Conservation (phyloP, 495 filamentous ascomycete genomes). For the Penicilliopsis zonata region DNA sequence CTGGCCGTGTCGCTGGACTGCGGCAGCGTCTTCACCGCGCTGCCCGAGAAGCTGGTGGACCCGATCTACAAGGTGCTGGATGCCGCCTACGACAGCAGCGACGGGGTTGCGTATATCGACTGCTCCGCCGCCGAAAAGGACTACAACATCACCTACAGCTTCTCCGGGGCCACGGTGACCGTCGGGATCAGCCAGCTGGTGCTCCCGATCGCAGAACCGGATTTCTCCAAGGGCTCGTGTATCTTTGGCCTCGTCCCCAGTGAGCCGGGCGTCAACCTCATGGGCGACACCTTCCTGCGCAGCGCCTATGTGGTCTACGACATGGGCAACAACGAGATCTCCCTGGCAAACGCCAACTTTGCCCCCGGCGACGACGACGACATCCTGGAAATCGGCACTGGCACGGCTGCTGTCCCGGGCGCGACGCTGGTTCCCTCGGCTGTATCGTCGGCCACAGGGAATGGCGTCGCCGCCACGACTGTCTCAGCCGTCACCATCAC, state of each 20-base stretch:
- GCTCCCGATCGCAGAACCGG: too few relatives aligned
- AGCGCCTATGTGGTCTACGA: conserved; percentile 86
- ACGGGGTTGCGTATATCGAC: conserved; percentile 41
- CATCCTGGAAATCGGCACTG: conserved; percentile 58
- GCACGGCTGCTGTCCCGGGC: conserved; percentile 48
- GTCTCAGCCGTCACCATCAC: too few relatives aligned
- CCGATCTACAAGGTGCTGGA: conserved; percentile 48
- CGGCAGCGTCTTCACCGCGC: conserved; percentile 60
- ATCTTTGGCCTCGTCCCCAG: conserved; percentile 58
- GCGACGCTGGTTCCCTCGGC: conserved; percentile 50
- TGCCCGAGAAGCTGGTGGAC: conserved; percentile 52
- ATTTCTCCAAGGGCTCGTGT: conserved; percentile 26
- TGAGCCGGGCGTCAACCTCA: conserved; percentile 30
- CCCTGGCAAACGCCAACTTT: conserved; percentile 64
- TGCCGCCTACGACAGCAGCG: conserved; percentile 42
- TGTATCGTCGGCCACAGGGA: too few relatives aligned
- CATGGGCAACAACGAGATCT: conserved; percentile 66
- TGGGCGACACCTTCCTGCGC: conserved; percentile 85
- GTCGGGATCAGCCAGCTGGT: conserved; percentile 17
- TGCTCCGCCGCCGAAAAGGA: conserved; percentile 45
- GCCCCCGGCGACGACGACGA: conserved; percentile 50
- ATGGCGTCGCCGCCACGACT: too few relatives aligned
- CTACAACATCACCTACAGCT: conserved; percentile 54
- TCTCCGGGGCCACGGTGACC: conserved; percentile 28
- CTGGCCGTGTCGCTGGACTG: conserved; percentile 69